Evolutionary conservation across 179 eudicot genomes (phyloP), one percentile per base, ranked within the genome.

Genomic region (Silene noctiflora): DNA sequence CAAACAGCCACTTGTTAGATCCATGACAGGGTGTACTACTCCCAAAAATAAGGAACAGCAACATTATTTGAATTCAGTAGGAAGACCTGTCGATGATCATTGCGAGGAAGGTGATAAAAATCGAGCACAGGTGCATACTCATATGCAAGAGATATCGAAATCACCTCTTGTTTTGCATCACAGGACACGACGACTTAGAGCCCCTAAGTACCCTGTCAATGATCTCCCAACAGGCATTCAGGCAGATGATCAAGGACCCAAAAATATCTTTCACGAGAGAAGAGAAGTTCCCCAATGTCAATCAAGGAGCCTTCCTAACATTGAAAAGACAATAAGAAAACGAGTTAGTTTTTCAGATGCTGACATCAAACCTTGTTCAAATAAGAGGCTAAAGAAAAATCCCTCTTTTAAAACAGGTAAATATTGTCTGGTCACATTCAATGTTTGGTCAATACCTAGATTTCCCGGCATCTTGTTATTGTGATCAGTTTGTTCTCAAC

Each of bases 331-430:
- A 35, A 51, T 88, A 9, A 78, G 80, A 80, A 94, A 94, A 78
- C 88, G 87, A 76, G 97, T 94, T 74, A 88, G 73, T 66, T 94
- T 94, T 75, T 71, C 82, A 62, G 96, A 84, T 24, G 33, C 69
- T 56, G 81, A 82, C 55, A 53, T 77, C 61, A 75, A 72, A 60
- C 71, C 71, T 77, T 78, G 67, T 27, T 83, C 72, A 67, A 79
- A 75, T 65, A 80, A 76, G 51, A 77, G 69, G 55, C 69, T 71
- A 53, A 74, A 76, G 62, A 85, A 72, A 72, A 62, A 33, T 21
- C 44, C 44, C 69, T 63, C 78, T 67, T n/a, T 33, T 67, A 67
- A 70, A 84, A 73, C 59, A 74, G 51, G 91, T 87, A 82, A 83
- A 88, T 64, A 62, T 70, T 74, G 6, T 76, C 66, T 42, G 20